A percentile compares a stretch with the other conserved stretches of the same genome.
Conservation (phyloP, 768 basidiomycete genomes). For the Pleurotus sapidus region DNA sequence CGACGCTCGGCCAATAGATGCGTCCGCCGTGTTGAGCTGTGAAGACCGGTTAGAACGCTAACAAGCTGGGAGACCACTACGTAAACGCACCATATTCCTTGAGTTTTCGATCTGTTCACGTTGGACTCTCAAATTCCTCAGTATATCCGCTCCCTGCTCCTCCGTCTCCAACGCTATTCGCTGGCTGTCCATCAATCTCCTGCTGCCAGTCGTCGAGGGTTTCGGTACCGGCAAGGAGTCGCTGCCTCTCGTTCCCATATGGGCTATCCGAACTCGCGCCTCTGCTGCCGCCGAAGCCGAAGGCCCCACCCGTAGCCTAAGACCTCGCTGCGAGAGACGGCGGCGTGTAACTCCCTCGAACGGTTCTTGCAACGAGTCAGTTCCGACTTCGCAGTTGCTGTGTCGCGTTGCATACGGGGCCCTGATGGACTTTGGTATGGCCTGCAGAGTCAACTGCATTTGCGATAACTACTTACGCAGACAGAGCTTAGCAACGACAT, state of each 20-base stretch:
- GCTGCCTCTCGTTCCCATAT: slow-evolving; percentile 66
- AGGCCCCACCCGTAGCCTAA: slow-evolving; percentile 22
- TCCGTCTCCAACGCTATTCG: slow-evolving; percentile 92
- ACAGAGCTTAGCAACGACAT: neutral
- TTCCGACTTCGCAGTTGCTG: slow-evolving; percentile 65
- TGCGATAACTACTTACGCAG: slow-evolving; percentile 68
- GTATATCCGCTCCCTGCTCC: slow-evolving; percentile 84
- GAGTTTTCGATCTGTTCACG: slow-evolving; percentile 90
- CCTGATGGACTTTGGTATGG: slow-evolving; percentile 83
- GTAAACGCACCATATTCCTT: slow-evolving; percentile 65
- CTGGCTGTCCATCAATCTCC: slow-evolving; percentile 75
- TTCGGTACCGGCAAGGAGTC: slow-evolving; percentile 71
- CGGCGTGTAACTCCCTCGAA: slow-evolving; percentile 68
- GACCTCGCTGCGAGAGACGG: slow-evolving; percentile 68
- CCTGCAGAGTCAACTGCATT: slow-evolving; percentile 92
- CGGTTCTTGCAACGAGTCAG: slow-evolving; percentile 74
- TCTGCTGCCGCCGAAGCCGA: slow-evolving; percentile 5
- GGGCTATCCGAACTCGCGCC: slow-evolving; percentile 62
- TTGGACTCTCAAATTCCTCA: slow-evolving; percentile 76
- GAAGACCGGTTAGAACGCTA: neutral
- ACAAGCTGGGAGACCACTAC: neutral
- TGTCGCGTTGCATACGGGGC: slow-evolving; percentile 66
- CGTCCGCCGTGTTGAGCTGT: slow-evolving; percentile 79
- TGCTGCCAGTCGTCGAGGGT: slow-evolving; percentile 70
- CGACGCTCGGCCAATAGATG: slow-evolving; percentile 80